A percentile compares a stretch with the other conserved stretches of the same genome.
Evolutionary conservation across 169 alveolate species (phyloP).

Genomic region (Plasmodium falciparum): DNA sequence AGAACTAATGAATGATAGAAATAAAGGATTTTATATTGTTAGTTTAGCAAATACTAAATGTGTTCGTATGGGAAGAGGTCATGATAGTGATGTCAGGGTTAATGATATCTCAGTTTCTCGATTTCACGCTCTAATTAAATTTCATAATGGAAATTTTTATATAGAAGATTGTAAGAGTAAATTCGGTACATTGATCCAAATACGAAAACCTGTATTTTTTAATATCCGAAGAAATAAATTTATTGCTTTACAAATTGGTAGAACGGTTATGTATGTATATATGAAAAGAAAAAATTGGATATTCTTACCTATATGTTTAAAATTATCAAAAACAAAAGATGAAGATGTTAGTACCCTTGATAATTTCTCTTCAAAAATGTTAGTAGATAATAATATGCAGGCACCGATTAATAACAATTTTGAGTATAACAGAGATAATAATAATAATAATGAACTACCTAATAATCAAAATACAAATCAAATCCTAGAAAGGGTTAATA

Average conservation of each 20-base stretch:
- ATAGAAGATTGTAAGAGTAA: slow-evolving; percentile 95
- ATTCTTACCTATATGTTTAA: slow-evolving; percentile 46
- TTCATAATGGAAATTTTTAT: slow-evolving; percentile 90
- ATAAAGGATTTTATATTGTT: slow-evolving; percentile 88
- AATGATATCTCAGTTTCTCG: slow-evolving; percentile 97
- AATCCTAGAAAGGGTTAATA: background rate
- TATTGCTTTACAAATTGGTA: slow-evolving; percentile 82
- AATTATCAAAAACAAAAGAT: slow-evolving; percentile 62
- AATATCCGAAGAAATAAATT: slow-evolving; percentile 61
- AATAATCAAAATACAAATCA: slow-evolving; percentile 15
- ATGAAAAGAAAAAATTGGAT: slow-evolving; percentile 75
- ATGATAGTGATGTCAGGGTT: slow-evolving; percentile 93
- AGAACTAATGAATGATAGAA: slow-evolving; percentile 81
- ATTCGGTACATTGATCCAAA: slow-evolving; percentile 95
- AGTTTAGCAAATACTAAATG: slow-evolving; percentile 81
- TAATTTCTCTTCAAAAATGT: slow-evolving; percentile 45
- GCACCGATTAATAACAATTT: slow-evolving; percentile 17
- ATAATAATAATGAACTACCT: background rate
- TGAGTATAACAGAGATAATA: slow-evolving; percentile 20
- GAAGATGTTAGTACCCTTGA: slow-evolving; percentile 70
- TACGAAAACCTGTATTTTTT: slow-evolving; percentile 73
- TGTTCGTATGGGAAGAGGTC: slow-evolving; percentile 94
- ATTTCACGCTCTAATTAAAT: slow-evolving; percentile 91
- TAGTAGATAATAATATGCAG: slow-evolving; percentile 60
- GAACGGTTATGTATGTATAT: slow-evolving; percentile 81